Percentiles rank a stretch among this genome's conserved stretches.
phyloP scores from a whole-genome alignment of 345 rosid genomes.

The Euphorbia peplus region DNA sequence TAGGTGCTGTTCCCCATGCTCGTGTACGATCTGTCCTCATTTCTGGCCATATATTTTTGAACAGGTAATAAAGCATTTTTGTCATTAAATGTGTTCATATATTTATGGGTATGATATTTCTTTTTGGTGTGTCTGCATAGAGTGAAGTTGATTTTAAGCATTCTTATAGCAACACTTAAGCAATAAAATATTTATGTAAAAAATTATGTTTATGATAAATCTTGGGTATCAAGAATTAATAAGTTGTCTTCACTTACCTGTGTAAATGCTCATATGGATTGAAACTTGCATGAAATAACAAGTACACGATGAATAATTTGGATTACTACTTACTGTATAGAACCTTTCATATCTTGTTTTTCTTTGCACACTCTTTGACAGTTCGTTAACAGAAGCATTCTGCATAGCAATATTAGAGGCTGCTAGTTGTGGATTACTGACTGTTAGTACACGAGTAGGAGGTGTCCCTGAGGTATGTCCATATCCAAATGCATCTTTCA shows the following conservation, averaged over 20 bases:
- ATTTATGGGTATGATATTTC: no score
- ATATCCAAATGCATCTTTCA: conserved; percentile 32
- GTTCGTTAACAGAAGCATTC: conserved; percentile 97
- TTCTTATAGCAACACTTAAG: no score
- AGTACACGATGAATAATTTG: background rate
- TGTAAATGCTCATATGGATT: no score
- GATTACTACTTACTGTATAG: background rate
- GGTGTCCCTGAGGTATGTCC: conserved; percentile 98
- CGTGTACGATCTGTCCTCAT: conserved; percentile 73
- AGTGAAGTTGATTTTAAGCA: no score
- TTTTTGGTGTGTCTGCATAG: no score
- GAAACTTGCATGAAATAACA: background rate
- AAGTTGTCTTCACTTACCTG: no score
- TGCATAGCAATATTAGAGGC: conserved; percentile 99
- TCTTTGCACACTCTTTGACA: conserved; percentile 29
- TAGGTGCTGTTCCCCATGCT: conserved; percentile 91
- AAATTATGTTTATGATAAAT: no score
- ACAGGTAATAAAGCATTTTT: conserved; percentile 48
- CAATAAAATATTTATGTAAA: no score
- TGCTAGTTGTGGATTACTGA: conserved; percentile 92
- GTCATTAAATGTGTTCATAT: background rate
- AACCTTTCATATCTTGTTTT: background rate
- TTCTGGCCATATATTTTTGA: conserved; percentile 83
- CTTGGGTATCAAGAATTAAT: no score
- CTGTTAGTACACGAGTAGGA: conserved; percentile 93